Percentiles rank a stretch among this genome's conserved stretches.
Conservation (phyloP, 768 basidiomycete species). For the Russula dissimulans region DNA sequence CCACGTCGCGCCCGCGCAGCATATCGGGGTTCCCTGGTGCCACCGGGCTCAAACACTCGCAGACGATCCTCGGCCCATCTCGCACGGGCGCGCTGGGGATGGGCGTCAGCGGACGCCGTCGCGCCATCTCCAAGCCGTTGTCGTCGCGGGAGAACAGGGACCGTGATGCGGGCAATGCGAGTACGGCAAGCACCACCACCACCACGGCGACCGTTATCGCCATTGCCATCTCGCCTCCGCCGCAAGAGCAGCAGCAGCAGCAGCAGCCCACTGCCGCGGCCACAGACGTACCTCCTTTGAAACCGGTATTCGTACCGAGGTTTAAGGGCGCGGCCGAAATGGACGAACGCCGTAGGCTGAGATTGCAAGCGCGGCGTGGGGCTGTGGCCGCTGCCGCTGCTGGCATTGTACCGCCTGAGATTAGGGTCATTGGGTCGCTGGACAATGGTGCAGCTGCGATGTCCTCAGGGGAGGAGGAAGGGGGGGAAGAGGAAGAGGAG, state of each 20-base stretch:
- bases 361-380: constrained; percentile 54
- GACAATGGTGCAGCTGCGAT: constrained; percentile 30
- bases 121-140: neutral
- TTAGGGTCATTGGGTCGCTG: constrained; percentile 26
- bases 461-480: constrained; percentile 44
- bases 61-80: constrained; percentile 75
- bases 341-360: constrained; percentile 58
- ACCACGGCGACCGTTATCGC: neutral
- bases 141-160: neutral
- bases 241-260: no score
- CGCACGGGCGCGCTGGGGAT: constrained; percentile 67
- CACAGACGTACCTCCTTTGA: constrained; percentile 21
- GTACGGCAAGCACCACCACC: neutral
- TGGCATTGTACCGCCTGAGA: constrained; percentile 22
- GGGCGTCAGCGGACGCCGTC: constrained; percentile 48
- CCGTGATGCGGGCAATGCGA: neutral
- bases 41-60: constrained; percentile 65
- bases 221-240: no score
- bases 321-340: constrained; percentile 84
- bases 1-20: constrained; percentile 20
- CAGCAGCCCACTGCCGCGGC: neutral
- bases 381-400: constrained; percentile 13
- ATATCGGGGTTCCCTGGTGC: constrained; percentile 39
- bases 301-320: constrained; percentile 58
- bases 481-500: constrained; percentile 34